phyloP scores from a whole-genome alignment of 805 yeast species.

The Starmerella davenportii region DNA sequence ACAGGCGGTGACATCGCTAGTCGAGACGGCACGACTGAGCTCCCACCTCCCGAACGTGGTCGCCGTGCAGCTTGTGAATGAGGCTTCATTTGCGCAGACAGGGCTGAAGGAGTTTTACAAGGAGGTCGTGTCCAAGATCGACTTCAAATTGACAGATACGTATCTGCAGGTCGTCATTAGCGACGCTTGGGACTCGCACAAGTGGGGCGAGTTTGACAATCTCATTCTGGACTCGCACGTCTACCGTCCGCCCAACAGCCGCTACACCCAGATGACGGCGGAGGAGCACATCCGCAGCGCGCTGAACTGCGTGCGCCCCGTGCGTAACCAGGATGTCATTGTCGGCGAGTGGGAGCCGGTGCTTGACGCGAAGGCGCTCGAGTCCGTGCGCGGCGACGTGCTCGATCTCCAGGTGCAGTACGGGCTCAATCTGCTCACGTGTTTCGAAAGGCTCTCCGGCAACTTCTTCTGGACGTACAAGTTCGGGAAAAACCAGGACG shows the following conservation, averaged over 20 bases:
- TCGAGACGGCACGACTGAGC: slow-evolving; percentile 47
- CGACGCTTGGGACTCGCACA: slow-evolving; percentile 86
- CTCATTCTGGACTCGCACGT: slow-evolving; percentile 70
- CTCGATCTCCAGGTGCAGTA: slow-evolving; percentile 38
- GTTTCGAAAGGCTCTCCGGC: slow-evolving; percentile 41
- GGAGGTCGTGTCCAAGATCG: slow-evolving; percentile 42
- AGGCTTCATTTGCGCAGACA: slow-evolving; percentile 46
- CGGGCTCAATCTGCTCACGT: slow-evolving; percentile 37
- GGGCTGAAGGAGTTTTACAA: slow-evolving; percentile 39
- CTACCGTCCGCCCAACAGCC: slow-evolving; percentile 69
- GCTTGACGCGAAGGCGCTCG: slow-evolving; percentile 44
- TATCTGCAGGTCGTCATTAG: slow-evolving; percentile 60
- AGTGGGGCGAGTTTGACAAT: slow-evolving; percentile 50
- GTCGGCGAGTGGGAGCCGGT: slow-evolving; percentile 89
- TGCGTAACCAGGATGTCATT: slow-evolving; percentile 39
- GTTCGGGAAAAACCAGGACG: slow-evolving; percentile 60
- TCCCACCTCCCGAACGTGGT: slow-evolving; percentile 36
- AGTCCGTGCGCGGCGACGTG: slow-evolving; percentile 28
- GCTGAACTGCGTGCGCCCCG: slow-evolving; percentile 7
- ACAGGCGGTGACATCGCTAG: slow-evolving; percentile 33
- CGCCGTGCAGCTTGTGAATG: slow-evolving; percentile 77
- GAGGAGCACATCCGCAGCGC: slow-evolving; percentile 35
- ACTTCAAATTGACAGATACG: slow-evolving; percentile 25
- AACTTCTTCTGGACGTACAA: slow-evolving; percentile 81
- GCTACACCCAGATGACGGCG: slow-evolving; percentile 49